Percentiles rank a stretch among this genome's conserved stretches.
Evolutionary conservation across 192 early-diverging fungal species (phyloP).

Genomic region (Coemansia reversa): DNA sequence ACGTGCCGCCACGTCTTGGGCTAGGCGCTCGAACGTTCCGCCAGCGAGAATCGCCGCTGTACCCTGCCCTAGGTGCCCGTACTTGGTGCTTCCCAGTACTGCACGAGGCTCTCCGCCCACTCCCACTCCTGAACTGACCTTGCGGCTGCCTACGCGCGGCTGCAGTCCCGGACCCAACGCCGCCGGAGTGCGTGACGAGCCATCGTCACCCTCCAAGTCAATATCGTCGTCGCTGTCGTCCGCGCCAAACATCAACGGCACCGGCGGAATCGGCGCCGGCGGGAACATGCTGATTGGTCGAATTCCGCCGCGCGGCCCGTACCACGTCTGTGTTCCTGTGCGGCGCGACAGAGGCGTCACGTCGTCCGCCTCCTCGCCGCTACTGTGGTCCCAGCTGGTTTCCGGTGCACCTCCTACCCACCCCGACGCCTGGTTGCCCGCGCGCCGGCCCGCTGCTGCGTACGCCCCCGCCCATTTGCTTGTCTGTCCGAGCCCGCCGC

Average conservation of each 20-base stretch:
- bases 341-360: slow-evolving; percentile 23
- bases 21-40: slow-evolving; percentile 14
- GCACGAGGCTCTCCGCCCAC: too few relatives aligned
- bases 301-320: slow-evolving; percentile 33
- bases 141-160: slow-evolving; percentile 19
- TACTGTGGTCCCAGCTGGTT: slow-evolving; percentile 48
- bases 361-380: slow-evolving; percentile 23
- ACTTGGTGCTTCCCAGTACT: neutral
- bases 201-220: slow-evolving; percentile 65
- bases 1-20: slow-evolving; percentile 14
- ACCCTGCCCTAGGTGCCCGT: neutral
- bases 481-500: slow-evolving; percentile 11
- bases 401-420: slow-evolving; percentile 27
- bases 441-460: slow-evolving; percentile 4
- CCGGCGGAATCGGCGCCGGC: slow-evolving; percentile 33
- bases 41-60: slow-evolving; percentile 21
- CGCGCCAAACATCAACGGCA: slow-evolving; percentile 51
- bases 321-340: slow-evolving; percentile 44
- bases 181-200: slow-evolving; percentile 47
- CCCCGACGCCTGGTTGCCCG: slow-evolving; percentile 23
- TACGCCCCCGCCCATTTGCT: slow-evolving; percentile 45
- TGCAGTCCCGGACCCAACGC: slow-evolving; percentile 24
- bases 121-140: neutral
- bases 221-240: slow-evolving; percentile 66
- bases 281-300: slow-evolving; percentile 52